Base-by-base conservation (phyloP, 176 grass and related monocot species). In the Lolium perenne region DNA sequence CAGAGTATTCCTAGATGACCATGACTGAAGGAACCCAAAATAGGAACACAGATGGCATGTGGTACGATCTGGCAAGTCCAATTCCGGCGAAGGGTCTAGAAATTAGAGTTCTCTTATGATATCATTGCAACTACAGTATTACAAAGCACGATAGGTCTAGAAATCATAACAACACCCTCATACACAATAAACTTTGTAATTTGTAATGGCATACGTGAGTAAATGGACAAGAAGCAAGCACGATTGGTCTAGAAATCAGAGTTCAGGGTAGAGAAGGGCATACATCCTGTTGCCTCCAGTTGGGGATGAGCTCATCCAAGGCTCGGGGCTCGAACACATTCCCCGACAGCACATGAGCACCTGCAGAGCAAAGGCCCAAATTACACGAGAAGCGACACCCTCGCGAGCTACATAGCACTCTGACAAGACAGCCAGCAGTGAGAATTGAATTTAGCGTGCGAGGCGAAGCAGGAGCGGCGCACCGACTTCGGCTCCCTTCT, bases 401-500 rank as follows among this genome's bases (percentile, higher is more conserved):
- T 79, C 10, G 56, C 71, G 18, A 20, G 43, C 45, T 57, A 77
- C 17, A 29, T 15, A 57, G 41, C 7, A 43, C 54, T 41, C 10
- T 18, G 17, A 80, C 38, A 60, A 6, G 13, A 12, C 40, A 16
- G 40, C 6, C 58, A 16, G 40, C 11, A 7, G 60, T 10, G 74
- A 32, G 5, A 29, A 55, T 0, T 4, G 49, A 26, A 55, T 55
- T 55, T 32, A 0, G 74, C 11, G 74, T 13, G 23, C 61, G 57
- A 79, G 25, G 71, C 64, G 26, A 35, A 3, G 32, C 32, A 3
- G n/a, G n/a, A n/a, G n/a, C n/a, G n/a, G 53, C 86, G 71, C 70
- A 98, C 96, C 94, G 22, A 95, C 92, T 95, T 98, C 97, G 61
- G 94, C 65, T 66, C 97, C 90, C 66, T 98, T 98, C 90, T 96